Evolutionary conservation across 345 rosid genomes (phyloP), one percentile per base, ranked within the genome.

Genomic region (Excoecaria agallocha): DNA sequence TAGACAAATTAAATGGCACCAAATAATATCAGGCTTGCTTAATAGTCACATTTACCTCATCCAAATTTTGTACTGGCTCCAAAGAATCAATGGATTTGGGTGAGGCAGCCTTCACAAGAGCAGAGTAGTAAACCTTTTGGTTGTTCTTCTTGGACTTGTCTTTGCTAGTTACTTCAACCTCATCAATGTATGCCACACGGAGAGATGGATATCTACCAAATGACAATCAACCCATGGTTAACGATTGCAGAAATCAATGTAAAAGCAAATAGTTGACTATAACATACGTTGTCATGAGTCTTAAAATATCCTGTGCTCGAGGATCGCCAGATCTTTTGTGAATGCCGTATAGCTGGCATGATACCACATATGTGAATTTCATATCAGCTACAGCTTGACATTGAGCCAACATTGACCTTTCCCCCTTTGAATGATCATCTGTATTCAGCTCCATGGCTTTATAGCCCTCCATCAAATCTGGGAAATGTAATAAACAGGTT

Each of bases 361-460:
- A 96, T 46, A 96, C 99, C 59, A 96, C 97, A 84, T 86, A 91
- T 7, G 93, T 85, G 76, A 96, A 96, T 78, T 96, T 96, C 96
- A 96, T 93, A 86, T 96, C 99, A 76, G 99, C 93, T 45, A 93
- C 92, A 2, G 99, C 98, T 87, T 96, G 98, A 82, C 97, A 96
- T 64, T 91, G 95, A 50, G 91, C 90, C 86, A 92, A 84, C 66
- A 96, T 69, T 64, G 98, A 90, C 79, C 97, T 84, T 79, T 87
- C 94, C 24, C 93, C 93, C 76, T 89, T 87, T 55, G 87, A 79
- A 69, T 84, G 82, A 79, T 89, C 91, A 72, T 96, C 96, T 10
- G 84, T 79, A 74, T 84, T 90, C 57, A 86, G 77, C 74, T 91
- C 98, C 41, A 91, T 86, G 66, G 99, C 99, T 82, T 96, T 93